Base-by-base conservation (phyloP, 805 yeast genomes). In the Candida adriatica region DNA sequence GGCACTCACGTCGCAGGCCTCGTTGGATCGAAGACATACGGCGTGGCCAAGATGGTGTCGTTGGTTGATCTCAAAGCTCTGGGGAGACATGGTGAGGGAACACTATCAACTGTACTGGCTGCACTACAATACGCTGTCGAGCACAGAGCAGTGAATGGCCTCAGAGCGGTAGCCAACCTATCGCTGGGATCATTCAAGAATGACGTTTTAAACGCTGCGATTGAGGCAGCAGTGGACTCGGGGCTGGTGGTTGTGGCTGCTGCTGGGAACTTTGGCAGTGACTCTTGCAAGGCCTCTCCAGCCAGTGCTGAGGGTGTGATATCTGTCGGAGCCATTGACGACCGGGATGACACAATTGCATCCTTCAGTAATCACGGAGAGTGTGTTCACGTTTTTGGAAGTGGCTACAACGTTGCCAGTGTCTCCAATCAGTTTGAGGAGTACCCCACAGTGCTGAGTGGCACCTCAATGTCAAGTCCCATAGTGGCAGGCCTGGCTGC, bases 1-100 rank as follows among this genome's bases (percentile, higher is more conserved):
- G 96, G 95, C 0, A 85, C 96, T 1, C 96, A 87, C 56, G 94
- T 88, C 28, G 95, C 96, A 0, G 96, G 96, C 4, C 61, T 85
- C 9, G 70, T 85, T 34, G 95, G 90, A 0, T 83, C 95, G 2
- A 65, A 59, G 32, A 73, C 77, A 3, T 87, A 64, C 59, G 96
- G 96, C 6, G 92, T 85, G 3, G 85, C 95, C 13, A 87, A 88
- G 53, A 56, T 70, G 25, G 73, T 72, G 11, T 62, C 64, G 7
- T 50, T 87, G 7, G 62, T 82, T 8, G 92, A 81, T 16, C 75
- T 90, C 10, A 88, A 87, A 49, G 87, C 85, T 0, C 61, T 86
- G 31, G 53, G 66, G 29, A 57, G 49, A 31, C 52, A 53, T 24
- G 96, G 96, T 0, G 72, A 74, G 18, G 96, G 95, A 0, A 66